Base-by-base conservation (phyloP, 495 filamentous ascomycete genomes). In the Aspergillus nidulans region DNA sequence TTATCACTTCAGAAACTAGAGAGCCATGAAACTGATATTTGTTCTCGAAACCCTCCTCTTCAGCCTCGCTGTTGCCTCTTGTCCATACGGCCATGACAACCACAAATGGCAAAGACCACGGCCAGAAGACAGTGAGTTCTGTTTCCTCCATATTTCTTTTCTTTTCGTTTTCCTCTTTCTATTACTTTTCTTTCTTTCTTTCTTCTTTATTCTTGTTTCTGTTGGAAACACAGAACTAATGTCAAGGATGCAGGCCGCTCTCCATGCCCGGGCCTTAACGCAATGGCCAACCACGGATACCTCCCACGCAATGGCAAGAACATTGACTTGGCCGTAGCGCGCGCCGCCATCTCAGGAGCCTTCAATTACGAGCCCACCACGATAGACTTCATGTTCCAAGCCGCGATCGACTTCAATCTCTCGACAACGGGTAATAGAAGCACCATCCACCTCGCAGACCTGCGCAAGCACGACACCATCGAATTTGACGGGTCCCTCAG, bases 261-360 rank as follows among this genome's bases (percentile, higher is more conserved):
- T 1, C 59, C 59, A n/a, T 62, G 81, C 53, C 81, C 79, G 1
- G 79, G 77, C 42, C 64, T 83, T 16, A 82, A 83, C 55, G 66
- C 73, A 10, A 65, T 82, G 51, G 81, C 79, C 5, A 83, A 83
- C 64, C 79, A 82, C 62, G 72, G 70, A 51, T 84, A 81, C 55
- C 68, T 84, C 7, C 71, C 77, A 4, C 78, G 69, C 40, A 19
- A 25, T n/a, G 55, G 55, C 2, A 40, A 52, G 13, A 36, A 46
- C 20, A 46, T 58, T 21, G 28, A 45, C 15, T 32, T 46, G 1
- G 41, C 28, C 0, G 26, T 12, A 5, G 19, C 45, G 41, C 42
- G 40, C 7, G 6, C 12, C 19, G 52, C 52, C 26, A 15, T 44
- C 9, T 6, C n/a, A 19, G 41, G 28, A 3, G 52, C 52, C 9